Evolutionary conservation across 768 basidiomycete genomes (phyloP), one percentile per base, ranked within the genome.

Genomic region (Asterophora lycoperdoides): DNA sequence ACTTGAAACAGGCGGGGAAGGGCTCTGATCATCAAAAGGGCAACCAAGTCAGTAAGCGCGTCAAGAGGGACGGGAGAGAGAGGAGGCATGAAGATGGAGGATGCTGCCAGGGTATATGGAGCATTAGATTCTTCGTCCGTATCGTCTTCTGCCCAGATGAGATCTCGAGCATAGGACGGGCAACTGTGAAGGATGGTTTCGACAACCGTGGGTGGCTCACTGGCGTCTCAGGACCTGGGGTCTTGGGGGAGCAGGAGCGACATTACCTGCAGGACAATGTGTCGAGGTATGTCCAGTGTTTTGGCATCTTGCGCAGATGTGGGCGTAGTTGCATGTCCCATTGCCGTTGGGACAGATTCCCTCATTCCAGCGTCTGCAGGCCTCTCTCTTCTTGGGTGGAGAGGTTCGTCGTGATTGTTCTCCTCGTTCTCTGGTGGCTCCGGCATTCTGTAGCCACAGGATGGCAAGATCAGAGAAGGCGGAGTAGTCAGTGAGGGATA

Each of bases 221-320:
- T n/a, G n/a, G n/a, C n/a, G n/a, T n/a, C n/a, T n/a, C n/a, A n/a
- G n/a, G n/a, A n/a, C n/a, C n/a, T n/a, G n/a, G n/a, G n/a, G n/a
- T n/a, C n/a, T n/a, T n/a, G n/a, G n/a, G n/a, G n/a, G n/a, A n/a
- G n/a, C n/a, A n/a, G n/a, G n/a, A n/a, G n/a, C n/a, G n/a, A n/a
- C n/a, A n/a, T n/a, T n/a, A n/a, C n/a, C n/a, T n/a, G n/a, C n/a
- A n/a, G n/a, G n/a, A n/a, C n/a, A n/a, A n/a, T n/a, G n/a, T 49
- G 2, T 7, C 5, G 1, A 19, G 41, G 41, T 20, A 28, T 56
- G 58, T 6, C 41, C 43, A 1, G 42, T 46, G 18, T 18, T 46
- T 8, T 29, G 15, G 48, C 60, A 61, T 17, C 38, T 53, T 14
- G 30, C 14, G 29, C 58, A 59, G 35, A 58, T 41, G 39, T 62